Percentiles rank a stretch among this genome's conserved stretches.
These are phyloP conservation scores for Pyrus betulifolia DNA, from an alignment of 306 rosid species.

Conservation along the genomic window DNA sequence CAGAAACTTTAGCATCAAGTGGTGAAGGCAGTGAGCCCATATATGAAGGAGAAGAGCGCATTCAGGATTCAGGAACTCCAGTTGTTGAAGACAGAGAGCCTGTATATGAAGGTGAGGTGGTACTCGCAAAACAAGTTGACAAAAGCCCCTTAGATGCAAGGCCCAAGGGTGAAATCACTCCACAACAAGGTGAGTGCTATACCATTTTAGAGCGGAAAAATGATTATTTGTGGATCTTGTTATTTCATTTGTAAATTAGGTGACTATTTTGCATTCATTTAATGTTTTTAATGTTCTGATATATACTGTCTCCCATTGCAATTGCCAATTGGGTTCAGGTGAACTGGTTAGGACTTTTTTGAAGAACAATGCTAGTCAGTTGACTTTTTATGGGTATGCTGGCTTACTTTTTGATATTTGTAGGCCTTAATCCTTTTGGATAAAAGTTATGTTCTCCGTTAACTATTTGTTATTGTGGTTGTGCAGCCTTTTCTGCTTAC, in stretches of 20 bases:
- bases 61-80: conserved; percentile 42
- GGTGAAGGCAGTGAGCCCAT: conserved; percentile 74
- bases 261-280: not conserved
- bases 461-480: conserved; percentile 11
- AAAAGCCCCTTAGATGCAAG: conserved; percentile 43
- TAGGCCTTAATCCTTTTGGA: conserved; percentile 5
- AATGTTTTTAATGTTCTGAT: conserved; percentile 2
- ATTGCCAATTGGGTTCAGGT: conserved; percentile 45
- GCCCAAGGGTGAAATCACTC: conserved; percentile 63
- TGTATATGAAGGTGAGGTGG: conserved; percentile 86
- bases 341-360: conserved; percentile 72
- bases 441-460: conserved; percentile 6
- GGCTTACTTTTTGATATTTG: not conserved
- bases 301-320: conserved; percentile 6
- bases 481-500: conserved; percentile 90
- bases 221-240: not conserved
- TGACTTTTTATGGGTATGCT: conserved; percentile 80
- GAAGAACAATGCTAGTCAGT: conserved; percentile 86
- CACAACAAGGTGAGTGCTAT: conserved; percentile 50
- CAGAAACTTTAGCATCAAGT: conserved; percentile 55
- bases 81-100: conserved; percentile 64
- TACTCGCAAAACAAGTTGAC: conserved; percentile 80
- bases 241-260: not conserved
- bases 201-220: not conserved
- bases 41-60: conserved; percentile 95